These are phyloP conservation scores for Dothideomycetidae sp. DNA, from an alignment of 2,329 filamentous ascomycete genomes.

Conservation along the genomic window DNA sequence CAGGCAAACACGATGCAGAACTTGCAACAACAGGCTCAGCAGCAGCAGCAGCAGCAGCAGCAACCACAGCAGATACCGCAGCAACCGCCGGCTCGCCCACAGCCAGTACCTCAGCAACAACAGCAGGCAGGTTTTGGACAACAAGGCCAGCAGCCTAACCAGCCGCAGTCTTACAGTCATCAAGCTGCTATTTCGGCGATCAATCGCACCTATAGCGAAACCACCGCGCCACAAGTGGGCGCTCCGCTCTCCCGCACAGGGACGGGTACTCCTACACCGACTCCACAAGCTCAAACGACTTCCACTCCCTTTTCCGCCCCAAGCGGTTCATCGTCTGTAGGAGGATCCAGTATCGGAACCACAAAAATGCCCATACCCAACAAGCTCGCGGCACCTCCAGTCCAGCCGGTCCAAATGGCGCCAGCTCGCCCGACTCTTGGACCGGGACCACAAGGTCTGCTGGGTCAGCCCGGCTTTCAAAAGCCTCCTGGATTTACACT, in stretches of 20 bases:
- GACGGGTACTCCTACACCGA: conserved; percentile 14
- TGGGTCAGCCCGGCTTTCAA: conserved; percentile 72
- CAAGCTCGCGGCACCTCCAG: conserved; percentile 55
- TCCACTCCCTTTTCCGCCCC: conserved; percentile 14
- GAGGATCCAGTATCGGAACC: conserved; percentile 26
- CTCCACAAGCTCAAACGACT: conserved; percentile 9
- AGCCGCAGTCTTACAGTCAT: conserved; percentile 15
- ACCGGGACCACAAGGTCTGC: conserved; percentile 64
- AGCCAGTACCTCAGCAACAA: conserved; percentile 12
- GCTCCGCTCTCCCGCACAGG: conserved; percentile 8
- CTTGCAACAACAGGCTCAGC: conserved; percentile 20
- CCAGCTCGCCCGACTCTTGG: conserved; percentile 69
- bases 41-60: conserved; percentile 16
- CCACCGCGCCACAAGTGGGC: conserved; percentile 10
- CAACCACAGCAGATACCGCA: conserved; percentile 18
- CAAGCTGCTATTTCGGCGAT: conserved; percentile 14
- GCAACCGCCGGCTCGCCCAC: conserved; percentile 9
- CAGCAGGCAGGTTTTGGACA: conserved; percentile 11
- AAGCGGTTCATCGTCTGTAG: conserved; percentile 2
- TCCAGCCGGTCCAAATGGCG: conserved; percentile 60
- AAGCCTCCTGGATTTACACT: conserved; percentile 74
- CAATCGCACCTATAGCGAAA: conserved; percentile 11
- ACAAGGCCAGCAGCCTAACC: conserved; percentile 17
- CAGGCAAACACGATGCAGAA: not conserved
- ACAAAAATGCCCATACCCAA: conserved; percentile 74